Base-by-base conservation (phyloP, 2,329 filamentous ascomycete species). In the Periconia sp. region DNA sequence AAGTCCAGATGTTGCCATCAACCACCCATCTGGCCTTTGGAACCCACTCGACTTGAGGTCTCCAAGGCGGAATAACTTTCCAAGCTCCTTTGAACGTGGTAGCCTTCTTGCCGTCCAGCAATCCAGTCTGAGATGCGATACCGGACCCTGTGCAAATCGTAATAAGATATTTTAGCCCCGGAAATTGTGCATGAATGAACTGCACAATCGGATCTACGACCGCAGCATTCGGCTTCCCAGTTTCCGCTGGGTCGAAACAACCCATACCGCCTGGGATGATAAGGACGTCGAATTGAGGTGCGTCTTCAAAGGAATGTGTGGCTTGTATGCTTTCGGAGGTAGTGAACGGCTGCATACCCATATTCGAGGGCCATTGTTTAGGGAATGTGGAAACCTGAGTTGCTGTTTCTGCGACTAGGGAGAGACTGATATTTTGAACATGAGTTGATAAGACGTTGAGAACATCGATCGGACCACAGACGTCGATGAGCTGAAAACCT, bases 71-170 rank as follows among this genome's bases (percentile, higher is more conserved):
- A 58, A 76, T 16, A 76, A 74, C 42, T 5, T 41, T 37, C 58
- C 56, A 65, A 5, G 57, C 51, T 4, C 45, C 44, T 30, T 63
- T 63, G 40, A 87, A 87, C 3, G 57, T 56, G 3, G 57, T 63
- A 8, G 61, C 58, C 10, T 76, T 71, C 43, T 70, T 74, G 0
- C 81, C 80, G 40, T 86, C 75, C 24, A 88, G 60, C 2, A 87
- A 67, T 0, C 85, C 85, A 0, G 84, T 70, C 19, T 72, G 68
- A 0, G 84, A 84, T 0, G 79, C 77, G 3, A 86, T 61, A 1
- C 76, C 77, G 1, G 81, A 73, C 0, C 85, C 85, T 1, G 83
- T 88, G 63, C 85, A 88, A 3, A 88, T 76, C n/a, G n/a, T n/a
- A n/a, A n/a, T n/a, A n/a, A n/a, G n/a, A n/a, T n/a, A n/a, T n/a